These are phyloP conservation scores for Amanita brunnescens DNA, from an alignment of 768 basidiomycete genomes.

Conservation along the genomic window DNA sequence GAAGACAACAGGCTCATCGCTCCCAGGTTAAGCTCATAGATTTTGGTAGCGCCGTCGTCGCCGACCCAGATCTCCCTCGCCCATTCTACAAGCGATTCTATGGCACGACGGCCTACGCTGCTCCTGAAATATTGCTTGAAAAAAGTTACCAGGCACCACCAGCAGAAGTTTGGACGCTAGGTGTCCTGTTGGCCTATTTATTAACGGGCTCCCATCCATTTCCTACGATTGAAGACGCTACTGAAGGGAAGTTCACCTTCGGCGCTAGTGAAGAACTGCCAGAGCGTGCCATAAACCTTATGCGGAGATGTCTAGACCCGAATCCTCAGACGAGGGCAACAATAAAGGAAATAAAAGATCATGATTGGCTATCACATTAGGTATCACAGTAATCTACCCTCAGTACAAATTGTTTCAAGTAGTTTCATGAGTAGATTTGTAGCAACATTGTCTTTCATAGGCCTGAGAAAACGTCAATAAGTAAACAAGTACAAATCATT, in stretches of 20 bases:
- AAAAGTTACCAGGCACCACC: constrained; percentile 87
- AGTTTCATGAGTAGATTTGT: too few relatives aligned
- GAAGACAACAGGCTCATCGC: neutral
- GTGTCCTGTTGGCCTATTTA: constrained; percentile 90
- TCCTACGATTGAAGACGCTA: constrained; percentile 76
- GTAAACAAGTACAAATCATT: neutral
- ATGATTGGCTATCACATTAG: too few relatives aligned
- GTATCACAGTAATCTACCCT: too few relatives aligned
- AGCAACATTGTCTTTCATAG: too few relatives aligned
- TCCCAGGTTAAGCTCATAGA: constrained; percentile 87
- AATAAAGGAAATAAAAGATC: constrained; percentile 71
- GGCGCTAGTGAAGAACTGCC: constrained; percentile 27
- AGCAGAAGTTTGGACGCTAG: constrained; percentile 94
- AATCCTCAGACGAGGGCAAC: constrained; percentile 75
- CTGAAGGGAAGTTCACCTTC: constrained; percentile 56
- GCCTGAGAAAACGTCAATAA: neutral
- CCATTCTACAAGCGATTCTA: constrained; percentile 77
- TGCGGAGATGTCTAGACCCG: constrained; percentile 75
- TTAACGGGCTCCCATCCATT: constrained; percentile 92
- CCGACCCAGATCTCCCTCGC: constrained; percentile 50
- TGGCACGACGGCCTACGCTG: constrained; percentile 92
- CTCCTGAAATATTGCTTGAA: constrained; percentile 87
- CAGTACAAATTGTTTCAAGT: too few relatives aligned
- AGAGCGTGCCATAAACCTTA: constrained; percentile 46
- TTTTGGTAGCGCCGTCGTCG: constrained; percentile 83